A percentile compares a stretch with the other conserved stretches of the same genome.
Conservation (phyloP, 2,329 filamentous ascomycete genomes). For the Sporothrix pallida region DNA sequence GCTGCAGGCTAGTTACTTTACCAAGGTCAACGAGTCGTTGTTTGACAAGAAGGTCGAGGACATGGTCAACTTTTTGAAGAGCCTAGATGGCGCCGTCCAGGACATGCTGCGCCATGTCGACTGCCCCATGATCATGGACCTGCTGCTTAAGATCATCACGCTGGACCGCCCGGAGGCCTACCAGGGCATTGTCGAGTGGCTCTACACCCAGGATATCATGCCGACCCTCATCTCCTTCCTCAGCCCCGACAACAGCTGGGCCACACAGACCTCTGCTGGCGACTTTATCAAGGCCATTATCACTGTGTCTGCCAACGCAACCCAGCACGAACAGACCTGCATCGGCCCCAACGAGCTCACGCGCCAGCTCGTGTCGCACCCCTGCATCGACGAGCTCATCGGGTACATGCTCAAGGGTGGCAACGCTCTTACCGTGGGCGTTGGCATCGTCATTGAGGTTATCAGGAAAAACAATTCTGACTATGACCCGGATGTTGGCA, state of each 20-base stretch:
- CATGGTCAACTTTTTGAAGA: slow-evolving; percentile 90
- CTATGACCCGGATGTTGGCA: slow-evolving; percentile 90
- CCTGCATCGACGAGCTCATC: slow-evolving; percentile 84
- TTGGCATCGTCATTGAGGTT: slow-evolving; percentile 97
- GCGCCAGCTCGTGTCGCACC: slow-evolving; percentile 85
- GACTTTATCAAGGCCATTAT: slow-evolving; percentile 99
- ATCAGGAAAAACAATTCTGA: slow-evolving; percentile 99
- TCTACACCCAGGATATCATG: slow-evolving; percentile 87
- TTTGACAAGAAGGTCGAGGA: slow-evolving; percentile 98
- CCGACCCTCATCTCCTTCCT: slow-evolving; percentile 86
- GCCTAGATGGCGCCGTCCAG: slow-evolving; percentile 78
- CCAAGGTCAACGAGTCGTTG: slow-evolving; percentile 96
- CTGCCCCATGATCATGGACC: slow-evolving; percentile 97
- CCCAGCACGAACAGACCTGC: slow-evolving; percentile 97
- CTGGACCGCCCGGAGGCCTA: slow-evolving; percentile 91
- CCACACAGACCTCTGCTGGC: slow-evolving; percentile 93
- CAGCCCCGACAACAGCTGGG: slow-evolving; percentile 80
- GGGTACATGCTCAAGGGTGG: slow-evolving; percentile 90
- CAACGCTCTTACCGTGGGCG: slow-evolving; percentile 92
- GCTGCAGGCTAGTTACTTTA: slow-evolving; percentile 95
- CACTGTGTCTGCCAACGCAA: slow-evolving; percentile 97
- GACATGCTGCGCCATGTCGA: slow-evolving; percentile 93
- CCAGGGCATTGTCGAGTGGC: slow-evolving; percentile 95
- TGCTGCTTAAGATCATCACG: slow-evolving; percentile 94
- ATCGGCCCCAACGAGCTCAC: slow-evolving; percentile 98